Conservation (phyloP, 768 basidiomycete species). For the Hydnomerulius pinastri region DNA sequence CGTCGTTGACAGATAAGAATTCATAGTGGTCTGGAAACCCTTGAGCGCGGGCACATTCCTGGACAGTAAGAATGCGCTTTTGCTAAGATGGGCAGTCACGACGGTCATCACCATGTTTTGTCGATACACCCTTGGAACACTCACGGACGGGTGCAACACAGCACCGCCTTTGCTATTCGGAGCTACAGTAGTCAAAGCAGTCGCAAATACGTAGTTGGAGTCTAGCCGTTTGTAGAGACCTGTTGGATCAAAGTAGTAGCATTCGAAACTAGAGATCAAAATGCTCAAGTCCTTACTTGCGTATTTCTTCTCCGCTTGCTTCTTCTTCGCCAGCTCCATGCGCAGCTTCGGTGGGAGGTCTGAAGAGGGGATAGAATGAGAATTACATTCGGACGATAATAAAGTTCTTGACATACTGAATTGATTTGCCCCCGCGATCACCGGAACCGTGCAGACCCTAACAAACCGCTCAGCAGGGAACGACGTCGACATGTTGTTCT, state of each 20-base stretch:
- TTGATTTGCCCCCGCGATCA: slow-evolving; percentile 53
- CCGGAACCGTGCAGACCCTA: slow-evolving; percentile 57
- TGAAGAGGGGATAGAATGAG: slow-evolving; percentile 17
- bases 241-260: slow-evolving; percentile 20
- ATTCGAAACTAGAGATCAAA: background rate
- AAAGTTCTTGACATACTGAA: slow-evolving; percentile 37
- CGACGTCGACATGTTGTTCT: background rate
- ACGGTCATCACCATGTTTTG: background rate
- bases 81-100: slow-evolving; percentile 45
- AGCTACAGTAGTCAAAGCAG: slow-evolving; percentile 57
- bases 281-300: slow-evolving; percentile 23
- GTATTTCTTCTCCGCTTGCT: slow-evolving; percentile 26
- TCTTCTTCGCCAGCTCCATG: slow-evolving; percentile 36
- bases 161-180: slow-evolving; percentile 52
- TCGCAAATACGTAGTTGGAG: slow-evolving; percentile 54
- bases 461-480: background rate
- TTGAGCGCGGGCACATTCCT: slow-evolving; percentile 73
- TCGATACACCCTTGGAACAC: slow-evolving; percentile 7
- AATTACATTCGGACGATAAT: background rate
- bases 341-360: slow-evolving; percentile 46
- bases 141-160: slow-evolving; percentile 49
- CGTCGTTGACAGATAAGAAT: slow-evolving; percentile 52
- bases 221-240: slow-evolving; percentile 61
- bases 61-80: slow-evolving; percentile 66
- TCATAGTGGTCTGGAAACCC: slow-evolving; percentile 74